Conservation (phyloP, 2,329 filamentous ascomycete genomes). For the Balansia obtecta region DNA sequence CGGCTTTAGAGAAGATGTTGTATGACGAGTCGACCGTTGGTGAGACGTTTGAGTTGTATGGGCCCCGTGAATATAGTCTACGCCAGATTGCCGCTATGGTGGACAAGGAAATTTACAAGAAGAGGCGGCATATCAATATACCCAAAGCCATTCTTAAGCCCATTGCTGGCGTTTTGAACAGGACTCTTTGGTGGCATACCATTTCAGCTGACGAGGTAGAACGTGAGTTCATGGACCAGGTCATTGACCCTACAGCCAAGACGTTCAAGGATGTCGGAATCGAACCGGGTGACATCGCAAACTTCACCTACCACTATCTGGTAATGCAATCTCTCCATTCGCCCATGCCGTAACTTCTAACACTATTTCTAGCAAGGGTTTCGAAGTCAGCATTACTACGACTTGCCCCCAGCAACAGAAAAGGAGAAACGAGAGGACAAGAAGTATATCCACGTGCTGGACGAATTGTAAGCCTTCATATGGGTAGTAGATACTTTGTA, state of each 20-base stretch:
- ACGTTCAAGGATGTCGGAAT: conserved; percentile 92
- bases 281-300: conserved; percentile 72
- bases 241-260: conserved; percentile 82
- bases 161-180: conserved; percentile 62
- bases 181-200: conserved; percentile 77
- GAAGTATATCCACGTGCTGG: conserved; percentile 91
- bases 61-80: conserved; percentile 84
- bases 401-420: conserved; percentile 88
- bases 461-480: conserved; percentile 54
- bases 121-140: conserved; percentile 80
- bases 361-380: conserved; percentile 59
- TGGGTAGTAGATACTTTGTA: neutral
- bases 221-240: conserved; percentile 84
- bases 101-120: conserved; percentile 84
- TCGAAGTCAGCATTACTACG: conserved; percentile 79
- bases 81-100: conserved; percentile 78
- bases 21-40: conserved; percentile 82
- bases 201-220: conserved; percentile 77
- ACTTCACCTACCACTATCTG: conserved; percentile 87
- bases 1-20: conserved; percentile 78
- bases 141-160: conserved; percentile 73
- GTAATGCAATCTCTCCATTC: conserved; percentile 39
- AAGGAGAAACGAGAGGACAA: conserved; percentile 89
- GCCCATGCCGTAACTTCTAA: conserved; percentile 15
- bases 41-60: conserved; percentile 89